A percentile compares a stretch with the other conserved stretches of the same genome.
phyloP scores from a whole-genome alignment of 176 grass and related monocot genomes.

The Triticum timopheevii region DNA sequence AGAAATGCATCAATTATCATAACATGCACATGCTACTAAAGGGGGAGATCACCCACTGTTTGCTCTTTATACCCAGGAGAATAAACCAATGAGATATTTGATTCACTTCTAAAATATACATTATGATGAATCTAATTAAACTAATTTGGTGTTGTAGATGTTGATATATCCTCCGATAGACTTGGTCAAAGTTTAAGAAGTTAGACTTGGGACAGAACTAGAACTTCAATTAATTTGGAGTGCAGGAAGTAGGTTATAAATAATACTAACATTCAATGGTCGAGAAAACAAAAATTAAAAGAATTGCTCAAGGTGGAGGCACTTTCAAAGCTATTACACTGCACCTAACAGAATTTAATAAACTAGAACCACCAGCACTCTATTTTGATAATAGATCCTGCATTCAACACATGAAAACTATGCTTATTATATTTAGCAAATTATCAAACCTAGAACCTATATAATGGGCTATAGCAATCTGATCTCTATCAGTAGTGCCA shows the following conservation, averaged over 20 bases:
- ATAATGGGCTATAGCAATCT: neutral
- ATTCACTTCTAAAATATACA: neutral
- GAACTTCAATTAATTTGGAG: too few relatives aligned
- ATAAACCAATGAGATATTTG: neutral
- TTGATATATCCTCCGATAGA: too few relatives aligned
- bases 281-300: neutral
- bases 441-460: neutral
- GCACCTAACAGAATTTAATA: constrained; percentile 3
- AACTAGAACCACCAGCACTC: neutral
- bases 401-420: constrained; percentile 14
- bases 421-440: neutral
- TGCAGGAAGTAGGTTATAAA: neutral
- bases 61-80: constrained; percentile 12
- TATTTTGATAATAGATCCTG: constrained; percentile 3
- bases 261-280: neutral
- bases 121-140: too few relatives aligned
- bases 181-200: too few relatives aligned
- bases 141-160: too few relatives aligned
- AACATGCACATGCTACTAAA: neutral
- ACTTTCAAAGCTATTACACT: neutral
- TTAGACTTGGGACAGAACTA: too few relatives aligned
- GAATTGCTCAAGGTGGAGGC: neutral
- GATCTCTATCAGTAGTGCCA: neutral
- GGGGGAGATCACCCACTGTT: neutral
- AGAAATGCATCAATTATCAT: too few relatives aligned